Conservation (phyloP, 768 basidiomycete genomes). For the Boletus coccyginus region DNA sequence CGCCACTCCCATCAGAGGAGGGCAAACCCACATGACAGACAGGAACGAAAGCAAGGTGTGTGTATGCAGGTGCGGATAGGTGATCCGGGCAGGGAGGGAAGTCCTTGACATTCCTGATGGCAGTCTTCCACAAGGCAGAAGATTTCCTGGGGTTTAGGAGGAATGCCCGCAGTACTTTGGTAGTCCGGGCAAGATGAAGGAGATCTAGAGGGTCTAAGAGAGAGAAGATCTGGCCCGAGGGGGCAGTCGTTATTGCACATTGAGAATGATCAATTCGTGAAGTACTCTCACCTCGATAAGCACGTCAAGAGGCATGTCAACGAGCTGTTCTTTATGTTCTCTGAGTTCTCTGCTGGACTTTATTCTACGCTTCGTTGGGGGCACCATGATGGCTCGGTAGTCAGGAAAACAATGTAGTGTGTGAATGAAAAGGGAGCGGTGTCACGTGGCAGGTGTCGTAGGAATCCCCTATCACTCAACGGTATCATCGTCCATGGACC, state of each 20-base stretch:
- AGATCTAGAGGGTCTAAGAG: slow-evolving; percentile 32
- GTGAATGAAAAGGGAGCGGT: not conserved
- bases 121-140: slow-evolving; percentile 25
- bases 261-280: not conserved
- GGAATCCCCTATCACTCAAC: too few species aligned
- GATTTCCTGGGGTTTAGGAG: slow-evolving; percentile 21
- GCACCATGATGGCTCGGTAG: slow-evolving; percentile 2
- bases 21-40: slow-evolving; percentile 30
- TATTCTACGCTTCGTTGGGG: not conserved
- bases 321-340: not conserved
- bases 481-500: too few species aligned
- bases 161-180: slow-evolving; percentile 28
- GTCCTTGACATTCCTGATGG: slow-evolving; percentile 17
- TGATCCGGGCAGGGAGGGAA: slow-evolving; percentile 27
- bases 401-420: not conserved
- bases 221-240: slow-evolving; percentile 17
- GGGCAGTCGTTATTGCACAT: not conserved
- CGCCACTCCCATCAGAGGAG: not conserved
- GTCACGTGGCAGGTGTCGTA: too few species aligned
- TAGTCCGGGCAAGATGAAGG: slow-evolving; percentile 30
- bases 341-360: not conserved
- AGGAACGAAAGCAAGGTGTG: slow-evolving; percentile 26
- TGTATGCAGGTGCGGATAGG: slow-evolving; percentile 30
- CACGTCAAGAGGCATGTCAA: slow-evolving; percentile 13
- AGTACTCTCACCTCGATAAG: slow-evolving; percentile 10